A percentile compares a stretch with the other conserved stretches of the same genome.
phyloP scores from a whole-genome alignment of 768 basidiomycete genomes.

The Fistulinella prunicolor region DNA sequence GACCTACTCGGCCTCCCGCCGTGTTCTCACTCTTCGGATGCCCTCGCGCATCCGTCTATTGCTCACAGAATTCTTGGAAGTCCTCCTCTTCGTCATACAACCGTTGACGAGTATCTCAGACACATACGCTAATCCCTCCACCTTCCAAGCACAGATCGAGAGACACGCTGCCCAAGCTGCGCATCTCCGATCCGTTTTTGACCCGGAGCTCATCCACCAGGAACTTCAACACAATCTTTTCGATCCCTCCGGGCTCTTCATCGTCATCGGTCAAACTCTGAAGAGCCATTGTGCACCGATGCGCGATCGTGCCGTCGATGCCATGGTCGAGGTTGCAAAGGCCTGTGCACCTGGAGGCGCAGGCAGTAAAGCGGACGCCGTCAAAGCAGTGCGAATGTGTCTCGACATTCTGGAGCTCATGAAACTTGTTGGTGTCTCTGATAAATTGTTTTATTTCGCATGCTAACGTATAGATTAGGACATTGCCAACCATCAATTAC shows the following conservation, averaged over 20 bases:
- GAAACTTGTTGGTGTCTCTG: slow-evolving; percentile 72
- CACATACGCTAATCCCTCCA: slow-evolving; percentile 57
- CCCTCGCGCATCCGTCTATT: slow-evolving; percentile 71
- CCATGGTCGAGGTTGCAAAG: slow-evolving; percentile 72
- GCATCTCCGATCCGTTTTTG: slow-evolving; percentile 72
- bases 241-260: slow-evolving; percentile 76
- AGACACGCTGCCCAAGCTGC: slow-evolving; percentile 62
- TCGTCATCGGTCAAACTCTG: slow-evolving; percentile 73
- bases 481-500: slow-evolving; percentile 94
- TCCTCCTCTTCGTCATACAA: slow-evolving; percentile 80
- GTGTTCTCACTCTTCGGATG: slow-evolving; percentile 58
- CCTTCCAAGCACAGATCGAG: slow-evolving; percentile 57
- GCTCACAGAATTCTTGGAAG: slow-evolving; percentile 73
- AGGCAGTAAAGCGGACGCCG: slow-evolving; percentile 59
- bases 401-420: slow-evolving; percentile 91
- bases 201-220: slow-evolving; percentile 78
- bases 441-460: slow-evolving; percentile 9
- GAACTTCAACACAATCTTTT: slow-evolving; percentile 76
- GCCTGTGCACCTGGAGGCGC: slow-evolving; percentile 52
- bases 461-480: slow-evolving; percentile 53
- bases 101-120: slow-evolving; percentile 65
- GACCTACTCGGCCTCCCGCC: slow-evolving; percentile 42
- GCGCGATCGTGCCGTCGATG: slow-evolving; percentile 80
- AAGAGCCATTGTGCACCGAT: slow-evolving; percentile 94
- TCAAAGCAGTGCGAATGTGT: slow-evolving; percentile 75